A percentile compares a stretch with the other conserved stretches of the same genome.
Conservation (phyloP, 1,139 yeast species). For the Kurtzmaniella quercitrusa region DNA sequence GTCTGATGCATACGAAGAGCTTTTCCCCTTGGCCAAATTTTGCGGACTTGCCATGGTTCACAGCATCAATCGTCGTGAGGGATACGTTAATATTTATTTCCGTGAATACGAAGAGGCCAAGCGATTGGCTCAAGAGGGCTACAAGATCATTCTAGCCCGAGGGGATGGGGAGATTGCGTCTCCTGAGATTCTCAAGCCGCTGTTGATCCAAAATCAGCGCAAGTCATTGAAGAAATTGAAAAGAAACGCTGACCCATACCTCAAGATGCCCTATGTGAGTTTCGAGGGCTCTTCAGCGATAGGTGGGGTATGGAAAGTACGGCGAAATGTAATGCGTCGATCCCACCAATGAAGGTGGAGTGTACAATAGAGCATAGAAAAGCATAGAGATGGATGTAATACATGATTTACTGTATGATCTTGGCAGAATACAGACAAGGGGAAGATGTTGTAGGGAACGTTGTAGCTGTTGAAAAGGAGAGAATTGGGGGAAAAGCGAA, state of each 20-base stretch:
- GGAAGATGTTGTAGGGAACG: too few species aligned
- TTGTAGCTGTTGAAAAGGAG: too few species aligned
- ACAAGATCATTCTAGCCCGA: slow-evolving; percentile 47
- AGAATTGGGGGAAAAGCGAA: too few species aligned
- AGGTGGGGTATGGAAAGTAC: slow-evolving; percentile 59
- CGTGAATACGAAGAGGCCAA: slow-evolving; percentile 28
- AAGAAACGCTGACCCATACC: slow-evolving; percentile 12
- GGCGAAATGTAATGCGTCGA: slow-evolving; percentile 61
- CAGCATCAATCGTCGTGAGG: slow-evolving; percentile 46
- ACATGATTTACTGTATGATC: too few species aligned
- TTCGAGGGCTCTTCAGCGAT: slow-evolving; percentile 42
- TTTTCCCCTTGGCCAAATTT: slow-evolving; percentile 11
- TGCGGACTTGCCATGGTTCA: slow-evolving; percentile 53
- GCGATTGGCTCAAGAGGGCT: slow-evolving; percentile 15
- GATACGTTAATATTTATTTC: slow-evolving; percentile 52
- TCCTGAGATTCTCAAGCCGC: slow-evolving; percentile 28
- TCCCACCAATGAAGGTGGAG: slow-evolving; percentile 14
- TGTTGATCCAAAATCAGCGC: slow-evolving; percentile 12
- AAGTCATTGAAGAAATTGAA: slow-evolving; percentile 7
- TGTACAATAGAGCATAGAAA: too few species aligned
- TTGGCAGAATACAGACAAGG: too few species aligned
- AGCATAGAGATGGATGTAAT: too few species aligned
- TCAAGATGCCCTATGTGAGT: slow-evolving; percentile 48
- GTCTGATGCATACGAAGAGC: slow-evolving; percentile 1
- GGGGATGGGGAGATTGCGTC: slow-evolving; percentile 58